Evolutionary conservation across 768 basidiomycete species (phyloP), one percentile per base, ranked within the genome.

Genomic region (Nevesoporus exiguus): DNA sequence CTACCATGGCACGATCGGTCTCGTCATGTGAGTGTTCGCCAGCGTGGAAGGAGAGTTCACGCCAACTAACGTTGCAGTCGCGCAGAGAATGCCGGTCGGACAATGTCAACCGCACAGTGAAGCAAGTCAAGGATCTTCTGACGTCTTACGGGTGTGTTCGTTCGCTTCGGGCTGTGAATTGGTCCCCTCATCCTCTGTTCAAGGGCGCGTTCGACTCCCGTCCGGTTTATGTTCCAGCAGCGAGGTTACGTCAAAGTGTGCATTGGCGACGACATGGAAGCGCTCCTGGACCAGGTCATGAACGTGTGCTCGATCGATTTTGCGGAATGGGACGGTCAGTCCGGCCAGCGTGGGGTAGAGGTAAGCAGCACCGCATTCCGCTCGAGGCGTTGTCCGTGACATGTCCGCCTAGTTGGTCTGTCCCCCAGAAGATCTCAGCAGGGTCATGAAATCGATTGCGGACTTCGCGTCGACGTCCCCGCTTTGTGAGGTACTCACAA

Each of bases 191-290:
- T 43, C 14, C 22, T 45, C 29, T 24, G n/a, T 56, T 10, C 31
- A 37, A 87, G 86, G 40, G 83, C 82, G 33, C 83, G 80, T 34
- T 71, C 83, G 36, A 74, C 86, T 3, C 79, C 85, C 0, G 85
- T 87, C 24, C 80, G 78, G 57, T 88, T 80, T 64, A 80, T 86
- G 76, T 88, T 88, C 61, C 71, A 74, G 53, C 75, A 80, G 27
- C 72, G 75, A 63, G 86, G 84, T 17, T 73, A 73, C 50, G 75
- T 87, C 31, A 75, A 71, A 51, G 73, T 83, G 17, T 61, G 73
- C 15, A 54, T 79, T 10, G 70, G 71, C 19, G 65, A 69, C 51
- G 68, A 68, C 22, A 68, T 72, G 55, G 55, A 67, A 24, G 41
- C 49, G 34, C 64, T 81, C 8, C 65, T 80, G 44, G 76, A 80